These are phyloP conservation scores for Torulaspora quercuum DNA, from an alignment of 805 yeast species.

Conservation along the genomic window DNA sequence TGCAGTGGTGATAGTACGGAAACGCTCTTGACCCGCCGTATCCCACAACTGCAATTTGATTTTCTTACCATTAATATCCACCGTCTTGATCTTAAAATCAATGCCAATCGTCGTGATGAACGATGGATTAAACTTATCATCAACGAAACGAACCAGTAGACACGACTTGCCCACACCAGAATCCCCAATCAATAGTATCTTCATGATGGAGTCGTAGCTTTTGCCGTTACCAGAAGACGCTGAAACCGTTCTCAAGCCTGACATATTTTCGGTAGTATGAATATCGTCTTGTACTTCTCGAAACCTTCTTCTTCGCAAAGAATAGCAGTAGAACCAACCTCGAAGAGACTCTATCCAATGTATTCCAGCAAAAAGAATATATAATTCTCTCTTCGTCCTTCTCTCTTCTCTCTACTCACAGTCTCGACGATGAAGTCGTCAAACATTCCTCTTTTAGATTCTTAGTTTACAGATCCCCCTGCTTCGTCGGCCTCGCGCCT, in stretches of 20 bases:
- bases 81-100: slow-evolving; percentile 95
- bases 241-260: slow-evolving; percentile 32
- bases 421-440: too few species aligned
- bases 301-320: too few species aligned
- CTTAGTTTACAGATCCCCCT: slow-evolving; percentile 10
- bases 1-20: slow-evolving; percentile 91
- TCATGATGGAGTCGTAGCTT: slow-evolving; percentile 80
- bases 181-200: slow-evolving; percentile 89
- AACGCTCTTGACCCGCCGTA: slow-evolving; percentile 96
- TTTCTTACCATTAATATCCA: slow-evolving; percentile 87
- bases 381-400: too few species aligned
- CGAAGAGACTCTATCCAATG: too few species aligned
- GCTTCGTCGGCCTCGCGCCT: slow-evolving; percentile 2
- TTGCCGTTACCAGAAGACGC: slow-evolving; percentile 31
- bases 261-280: too few species aligned
- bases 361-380: too few species aligned
- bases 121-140: slow-evolving; percentile 93
- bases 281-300: too few species aligned
- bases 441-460: too few species aligned
- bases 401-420: too few species aligned
- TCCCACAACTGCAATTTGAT: slow-evolving; percentile 96
- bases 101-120: slow-evolving; percentile 98
- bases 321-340: too few species aligned
- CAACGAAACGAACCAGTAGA: slow-evolving; percentile 85
- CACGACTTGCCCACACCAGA: slow-evolving; percentile 90